Conservation (phyloP, 768 basidiomycete species). For the Lentinus brumalis region DNA sequence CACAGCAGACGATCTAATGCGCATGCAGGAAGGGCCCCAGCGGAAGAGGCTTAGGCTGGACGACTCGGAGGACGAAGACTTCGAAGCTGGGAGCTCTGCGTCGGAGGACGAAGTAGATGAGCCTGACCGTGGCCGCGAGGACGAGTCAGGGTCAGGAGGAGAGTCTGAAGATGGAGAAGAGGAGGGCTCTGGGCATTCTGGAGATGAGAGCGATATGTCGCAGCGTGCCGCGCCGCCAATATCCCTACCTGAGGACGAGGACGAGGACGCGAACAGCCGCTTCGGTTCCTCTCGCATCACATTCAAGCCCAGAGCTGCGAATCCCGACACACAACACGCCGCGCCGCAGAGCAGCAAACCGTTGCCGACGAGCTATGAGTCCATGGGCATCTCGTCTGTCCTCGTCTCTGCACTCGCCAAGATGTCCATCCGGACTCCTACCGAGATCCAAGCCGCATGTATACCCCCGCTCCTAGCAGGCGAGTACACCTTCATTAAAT, state of each 20-base stretch:
- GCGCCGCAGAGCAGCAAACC: not conserved
- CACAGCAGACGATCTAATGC: conserved; percentile 40
- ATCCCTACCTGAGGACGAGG: not conserved
- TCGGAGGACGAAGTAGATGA: conserved; percentile 23
- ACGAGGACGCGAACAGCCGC: conserved; percentile 15
- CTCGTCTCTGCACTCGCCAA: conserved; percentile 66
- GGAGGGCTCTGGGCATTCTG: not conserved
- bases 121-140: not conserved
- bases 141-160: conserved; percentile 24
- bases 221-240: not conserved
- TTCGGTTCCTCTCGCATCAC: conserved; percentile 28
- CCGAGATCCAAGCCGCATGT: conserved; percentile 87
- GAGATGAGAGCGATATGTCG: conserved; percentile 9
- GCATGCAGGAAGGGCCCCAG: conserved; percentile 34
- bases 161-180: conserved; percentile 14
- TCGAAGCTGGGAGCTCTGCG: conserved; percentile 21
- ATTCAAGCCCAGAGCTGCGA: conserved; percentile 18
- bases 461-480: conserved; percentile 85
- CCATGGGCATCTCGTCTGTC: conserved; percentile 58
- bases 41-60: conserved; percentile 17
- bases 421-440: conserved; percentile 87
- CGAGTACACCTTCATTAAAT: no score
- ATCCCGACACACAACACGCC: not conserved
- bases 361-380: conserved; percentile 45
- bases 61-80: conserved; percentile 9